Base-by-base conservation (phyloP, 305 asterid genomes). In the Solanum hybrid region DNA sequence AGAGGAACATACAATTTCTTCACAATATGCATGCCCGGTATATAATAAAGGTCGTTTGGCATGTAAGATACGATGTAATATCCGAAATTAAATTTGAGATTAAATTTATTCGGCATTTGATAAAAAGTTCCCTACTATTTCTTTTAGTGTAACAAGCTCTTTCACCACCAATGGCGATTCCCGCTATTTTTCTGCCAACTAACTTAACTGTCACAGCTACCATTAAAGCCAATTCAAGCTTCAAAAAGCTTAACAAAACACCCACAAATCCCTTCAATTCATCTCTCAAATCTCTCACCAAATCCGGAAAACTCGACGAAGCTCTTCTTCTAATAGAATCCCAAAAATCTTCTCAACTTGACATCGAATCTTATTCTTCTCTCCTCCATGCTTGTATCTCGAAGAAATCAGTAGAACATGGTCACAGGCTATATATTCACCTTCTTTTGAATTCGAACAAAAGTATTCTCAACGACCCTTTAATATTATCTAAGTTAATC, bases 331-430 rank as follows among this genome's bases (percentile, higher is more conserved):
- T 87, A 27, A 79, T 93, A 24, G 88, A 93, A 89, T 89, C 93
- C 91, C 89, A 87, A 7, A 78, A 86, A 60, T 81, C 76, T 73
- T 82, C 40, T 38, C 37, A 73, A 40, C 15, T 79, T 69, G 73
- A 66, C 42, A 88, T 87, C 35, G 92, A 91, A 10, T 91, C 92
- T 40, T 93, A 90, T 88, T 79, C 92, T 32, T 17, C 92, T 88
- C 91, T 93, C 42, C 91, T 94, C 26, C 93, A 93, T 86, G 92
- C 93, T 42, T 93, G 95, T 79, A 93, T 94, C 85, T 91, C 93
- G 4, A 84, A 89, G 36, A 94, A 91, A 90, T 93, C 94, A 10
- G 35, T 92, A n/a, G 56, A 40, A 40, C 94, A 93, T 79, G 95
- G 94, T 75, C 92, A 88, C 35, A 86, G 38, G 15, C 86, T 91